phyloP scores from a whole-genome alignment of 2,329 filamentous ascomycete genomes.

The Pyrenophora tritici-repentis region DNA sequence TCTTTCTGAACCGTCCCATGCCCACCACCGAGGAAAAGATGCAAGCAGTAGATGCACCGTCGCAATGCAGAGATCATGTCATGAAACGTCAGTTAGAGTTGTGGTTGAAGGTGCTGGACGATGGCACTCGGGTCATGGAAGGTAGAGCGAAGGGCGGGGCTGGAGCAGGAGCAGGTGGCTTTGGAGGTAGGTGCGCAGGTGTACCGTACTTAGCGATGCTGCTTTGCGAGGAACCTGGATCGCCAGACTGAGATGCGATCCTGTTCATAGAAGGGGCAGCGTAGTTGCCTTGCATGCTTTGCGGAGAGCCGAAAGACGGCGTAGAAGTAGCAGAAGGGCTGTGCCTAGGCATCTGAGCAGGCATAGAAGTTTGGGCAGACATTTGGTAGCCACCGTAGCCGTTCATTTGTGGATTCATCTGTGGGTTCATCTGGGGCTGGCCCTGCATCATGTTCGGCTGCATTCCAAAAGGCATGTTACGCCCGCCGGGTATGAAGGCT shows the following conservation, averaged over 20 bases:
- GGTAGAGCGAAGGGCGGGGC: conserved; percentile 37
- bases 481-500: conserved; percentile 77
- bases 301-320: conserved; percentile 39
- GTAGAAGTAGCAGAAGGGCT: conserved; percentile 36
- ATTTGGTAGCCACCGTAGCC: conserved; percentile 36
- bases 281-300: conserved; percentile 30
- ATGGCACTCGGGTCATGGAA: conserved; percentile 23
- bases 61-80: conserved; percentile 35
- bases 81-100: conserved; percentile 25
- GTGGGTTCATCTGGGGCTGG: conserved; percentile 39
- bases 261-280: conserved; percentile 27
- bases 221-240: conserved; percentile 39
- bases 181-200: conserved; percentile 59
- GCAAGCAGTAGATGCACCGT: conserved; percentile 27
- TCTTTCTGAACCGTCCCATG: conserved; percentile 2
- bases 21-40: conserved; percentile 11
- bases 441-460: conserved; percentile 36
- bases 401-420: conserved; percentile 23
- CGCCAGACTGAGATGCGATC: conserved; percentile 31
- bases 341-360: conserved; percentile 34
- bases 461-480: conserved; percentile 40
- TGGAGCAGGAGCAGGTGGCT: conserved; percentile 55
- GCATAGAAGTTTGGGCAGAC: conserved; percentile 25
- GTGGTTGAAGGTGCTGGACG: conserved; percentile 19
- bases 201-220: conserved; percentile 63